These are phyloP conservation scores for Panicum hallii DNA, from an alignment of 202 grass and related monocot species.

Conservation along the genomic window DNA sequence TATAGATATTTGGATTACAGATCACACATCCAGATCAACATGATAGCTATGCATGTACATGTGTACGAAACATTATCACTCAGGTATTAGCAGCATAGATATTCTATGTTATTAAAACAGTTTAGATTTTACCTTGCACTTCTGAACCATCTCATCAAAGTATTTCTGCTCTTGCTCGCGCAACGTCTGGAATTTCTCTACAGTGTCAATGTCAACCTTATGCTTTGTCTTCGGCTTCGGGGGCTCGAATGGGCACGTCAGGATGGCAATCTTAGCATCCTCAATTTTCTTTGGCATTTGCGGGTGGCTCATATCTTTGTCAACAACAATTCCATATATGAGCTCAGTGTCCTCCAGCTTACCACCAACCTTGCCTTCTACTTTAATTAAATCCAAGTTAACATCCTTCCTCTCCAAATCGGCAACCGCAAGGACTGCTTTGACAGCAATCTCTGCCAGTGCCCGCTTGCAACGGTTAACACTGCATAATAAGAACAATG, in stretches of 20 bases:
- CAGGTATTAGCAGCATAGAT: neutral
- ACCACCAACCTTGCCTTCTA: constrained; percentile 96
- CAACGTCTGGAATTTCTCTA: constrained; percentile 90
- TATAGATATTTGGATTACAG: neutral
- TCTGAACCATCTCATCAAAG: constrained; percentile 99
- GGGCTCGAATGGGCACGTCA: constrained; percentile 98
- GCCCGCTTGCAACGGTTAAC: constrained; percentile 87
- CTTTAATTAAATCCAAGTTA: constrained; percentile 96
- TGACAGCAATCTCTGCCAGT: constrained; percentile 90
- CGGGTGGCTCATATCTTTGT: constrained; percentile 99
- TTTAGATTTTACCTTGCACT: constrained; percentile 86
- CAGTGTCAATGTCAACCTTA: constrained; percentile 99
- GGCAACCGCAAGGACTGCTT: constrained; percentile 95
- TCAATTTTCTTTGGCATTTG: constrained; percentile 99
- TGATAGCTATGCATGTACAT: neutral
- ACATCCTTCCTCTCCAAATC: constrained; percentile 99
- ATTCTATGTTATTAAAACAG: neutral
- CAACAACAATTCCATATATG: constrained; percentile 85
- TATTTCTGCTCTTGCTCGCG: constrained; percentile 89
- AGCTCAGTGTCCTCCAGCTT: constrained; percentile 98
- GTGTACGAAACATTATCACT: neutral
- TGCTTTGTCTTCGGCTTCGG: constrained; percentile 99
- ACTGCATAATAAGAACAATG: constrained; percentile 54
- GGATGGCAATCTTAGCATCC: constrained; percentile 90
- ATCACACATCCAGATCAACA: constrained; percentile 1